Conservation (phyloP, 148 eudicot species). For the Cornus kousa region DNA sequence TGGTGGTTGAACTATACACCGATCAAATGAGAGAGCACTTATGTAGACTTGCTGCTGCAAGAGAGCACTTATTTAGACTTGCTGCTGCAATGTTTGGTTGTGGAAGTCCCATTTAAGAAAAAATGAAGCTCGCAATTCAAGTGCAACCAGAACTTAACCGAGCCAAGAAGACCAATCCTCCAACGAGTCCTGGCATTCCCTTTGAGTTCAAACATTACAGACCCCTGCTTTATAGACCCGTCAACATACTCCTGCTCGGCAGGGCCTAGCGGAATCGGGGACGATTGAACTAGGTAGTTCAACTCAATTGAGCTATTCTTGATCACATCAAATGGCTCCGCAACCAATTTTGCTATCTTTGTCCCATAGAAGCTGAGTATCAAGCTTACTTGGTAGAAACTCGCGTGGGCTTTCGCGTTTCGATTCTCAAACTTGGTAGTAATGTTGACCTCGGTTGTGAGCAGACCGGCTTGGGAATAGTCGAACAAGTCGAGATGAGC, state of each 20-base stretch:
- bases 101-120: conserved; percentile 21
- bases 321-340: conserved; percentile 35
- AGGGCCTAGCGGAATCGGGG: conserved; percentile 38
- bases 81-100: conserved; percentile 48
- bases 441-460: conserved; percentile 40
- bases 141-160: conserved; percentile 54
- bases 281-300: conserved; percentile 29
- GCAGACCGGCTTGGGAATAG: conserved; percentile 35
- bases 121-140: conserved; percentile 48
- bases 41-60: too few relatives aligned
- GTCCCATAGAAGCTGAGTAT: conserved; percentile 36
- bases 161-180: conserved; percentile 50
- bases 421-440: conserved; percentile 44
- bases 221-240: conserved; percentile 20
- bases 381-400: conserved; percentile 41
- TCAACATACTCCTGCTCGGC: conserved; percentile 23
- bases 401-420: conserved; percentile 42
- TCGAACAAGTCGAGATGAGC: conserved; percentile 42
- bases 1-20: background rate
- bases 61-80: conserved; percentile 27
- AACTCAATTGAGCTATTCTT: conserved; percentile 30
- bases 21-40: background rate
- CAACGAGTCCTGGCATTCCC: conserved; percentile 53
- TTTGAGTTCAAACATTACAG: conserved; percentile 29
- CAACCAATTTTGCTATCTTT: conserved; percentile 33